phyloP scores from a whole-genome alignment of 345 rosid genomes.

The Eucalyptus melliodora region DNA sequence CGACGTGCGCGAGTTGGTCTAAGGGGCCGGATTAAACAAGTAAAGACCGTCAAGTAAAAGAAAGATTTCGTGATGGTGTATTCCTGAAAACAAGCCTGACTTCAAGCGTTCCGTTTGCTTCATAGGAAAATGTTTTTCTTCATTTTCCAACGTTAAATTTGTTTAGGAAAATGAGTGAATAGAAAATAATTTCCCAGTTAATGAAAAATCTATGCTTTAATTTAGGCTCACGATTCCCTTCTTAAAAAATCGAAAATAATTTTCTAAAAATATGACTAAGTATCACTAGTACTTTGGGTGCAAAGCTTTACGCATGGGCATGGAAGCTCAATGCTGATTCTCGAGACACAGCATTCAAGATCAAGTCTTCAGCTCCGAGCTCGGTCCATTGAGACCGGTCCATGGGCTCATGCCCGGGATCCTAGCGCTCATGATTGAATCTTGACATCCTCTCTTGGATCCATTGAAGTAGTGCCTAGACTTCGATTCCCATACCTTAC shows the following conservation, averaged over 20 bases:
- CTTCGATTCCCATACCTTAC: background rate
- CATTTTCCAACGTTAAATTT: fast-evolving
- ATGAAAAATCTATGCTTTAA: background rate
- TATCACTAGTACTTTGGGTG: fast-evolving
- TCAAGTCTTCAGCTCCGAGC: fast-evolving
- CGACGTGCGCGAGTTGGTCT: fast-evolving
- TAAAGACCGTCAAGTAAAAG: too few relatives aligned
- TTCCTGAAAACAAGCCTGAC: too few relatives aligned
- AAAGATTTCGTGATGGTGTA: too few relatives aligned
- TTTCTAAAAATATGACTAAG: too few relatives aligned
- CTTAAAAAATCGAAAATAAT: too few relatives aligned
- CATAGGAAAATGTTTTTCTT: too few relatives aligned
- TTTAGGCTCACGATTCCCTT: background rate
- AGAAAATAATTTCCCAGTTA: fast-evolving
- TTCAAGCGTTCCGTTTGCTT: fast-evolving
- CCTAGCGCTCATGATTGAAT: fast-evolving
- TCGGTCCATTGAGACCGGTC: fast-evolving
- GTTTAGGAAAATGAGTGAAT: too few relatives aligned
- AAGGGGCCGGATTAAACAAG: too few relatives aligned
- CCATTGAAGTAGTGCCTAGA: background rate
- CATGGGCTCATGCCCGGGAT: fast-evolving
- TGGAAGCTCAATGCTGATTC: background rate
- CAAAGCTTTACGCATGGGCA: too few relatives aligned
- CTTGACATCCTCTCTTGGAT: background rate
- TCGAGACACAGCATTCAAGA: background rate